These are phyloP conservation scores for Yarrowia alimentaria DNA, from an alignment of 805 yeast species.

Conservation along the genomic window DNA sequence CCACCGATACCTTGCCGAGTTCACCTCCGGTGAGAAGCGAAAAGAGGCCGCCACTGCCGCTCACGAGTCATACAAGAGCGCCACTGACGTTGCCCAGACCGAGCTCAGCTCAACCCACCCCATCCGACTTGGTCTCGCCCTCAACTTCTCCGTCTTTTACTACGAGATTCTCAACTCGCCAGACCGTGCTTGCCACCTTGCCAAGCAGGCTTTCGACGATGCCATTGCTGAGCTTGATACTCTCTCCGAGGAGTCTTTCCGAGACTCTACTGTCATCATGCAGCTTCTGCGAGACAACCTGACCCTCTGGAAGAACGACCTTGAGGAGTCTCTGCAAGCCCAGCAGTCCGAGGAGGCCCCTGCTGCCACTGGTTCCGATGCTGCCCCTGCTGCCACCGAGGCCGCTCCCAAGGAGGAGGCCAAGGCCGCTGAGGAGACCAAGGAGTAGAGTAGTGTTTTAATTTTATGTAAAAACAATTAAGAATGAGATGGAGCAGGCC, in stretches of 20 bases:
- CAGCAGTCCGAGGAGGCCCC: constrained; percentile 32
- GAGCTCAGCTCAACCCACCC: constrained; percentile 99
- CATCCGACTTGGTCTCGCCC: constrained; percentile 94
- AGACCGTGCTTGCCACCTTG: constrained; percentile 97
- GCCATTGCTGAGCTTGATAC: constrained; percentile 99
- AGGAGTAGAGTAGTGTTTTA: constrained; percentile 27
- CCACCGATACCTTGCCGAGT: constrained; percentile 98
- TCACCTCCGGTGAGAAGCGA: constrained; percentile 86
- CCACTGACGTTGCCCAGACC: constrained; percentile 94
- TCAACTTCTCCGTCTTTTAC: constrained; percentile 96
- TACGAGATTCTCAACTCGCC: constrained; percentile 98
- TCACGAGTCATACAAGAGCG: constrained; percentile 90
- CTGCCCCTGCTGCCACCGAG: constrained; percentile 31
- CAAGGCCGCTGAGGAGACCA: constrained; percentile 31
- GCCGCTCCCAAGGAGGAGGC: constrained; percentile 35
- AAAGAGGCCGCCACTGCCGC: constrained; percentile 90
- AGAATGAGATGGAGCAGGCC: constrained; percentile 27
- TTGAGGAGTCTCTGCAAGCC: constrained; percentile 35
- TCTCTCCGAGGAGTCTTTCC: constrained; percentile 95
- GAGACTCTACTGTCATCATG: constrained; percentile 98
- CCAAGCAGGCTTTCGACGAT: constrained; percentile 98
- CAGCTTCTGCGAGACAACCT: constrained; percentile 97
- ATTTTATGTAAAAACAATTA: constrained; percentile 28
- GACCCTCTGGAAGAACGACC: constrained; percentile 72
- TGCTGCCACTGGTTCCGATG: constrained; percentile 30